A percentile compares a stretch with the other conserved stretches of the same genome.
Evolutionary conservation across 768 basidiomycete species (phyloP).

Genomic region (Lactarius tabidus): DNA sequence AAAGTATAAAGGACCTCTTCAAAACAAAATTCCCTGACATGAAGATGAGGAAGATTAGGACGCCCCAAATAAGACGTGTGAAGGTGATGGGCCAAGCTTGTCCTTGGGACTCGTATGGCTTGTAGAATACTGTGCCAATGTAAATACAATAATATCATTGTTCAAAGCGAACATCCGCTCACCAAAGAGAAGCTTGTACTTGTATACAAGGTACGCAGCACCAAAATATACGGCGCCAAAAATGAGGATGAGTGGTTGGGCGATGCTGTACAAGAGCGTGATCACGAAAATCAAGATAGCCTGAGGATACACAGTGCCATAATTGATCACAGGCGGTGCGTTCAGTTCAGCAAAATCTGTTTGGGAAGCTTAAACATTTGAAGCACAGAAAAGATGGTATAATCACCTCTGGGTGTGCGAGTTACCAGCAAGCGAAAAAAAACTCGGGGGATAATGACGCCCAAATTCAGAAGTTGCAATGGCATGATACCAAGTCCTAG

Average conservation of each 20-base stretch:
- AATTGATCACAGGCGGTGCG: constrained; percentile 97
- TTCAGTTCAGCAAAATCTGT: constrained; percentile 94
- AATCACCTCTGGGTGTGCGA: constrained; percentile 81
- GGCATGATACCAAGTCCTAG: constrained; percentile 92
- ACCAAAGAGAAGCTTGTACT: constrained; percentile 97
- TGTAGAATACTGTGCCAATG: constrained; percentile 80
- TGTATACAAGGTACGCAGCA: constrained; percentile 94
- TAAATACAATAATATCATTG: neutral
- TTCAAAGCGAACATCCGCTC: constrained; percentile 30
- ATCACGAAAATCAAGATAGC: constrained; percentile 95
- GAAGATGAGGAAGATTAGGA: constrained; percentile 90
- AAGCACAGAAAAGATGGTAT: neutral
- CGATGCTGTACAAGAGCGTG: constrained; percentile 91
- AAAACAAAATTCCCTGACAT: constrained; percentile 95
- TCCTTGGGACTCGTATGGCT: constrained; percentile 95
- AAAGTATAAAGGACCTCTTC: constrained; percentile 54
- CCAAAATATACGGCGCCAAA: constrained; percentile 98
- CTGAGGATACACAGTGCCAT: constrained; percentile 95
- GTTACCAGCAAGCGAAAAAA: constrained; percentile 75
- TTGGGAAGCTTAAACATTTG: constrained; percentile 7
- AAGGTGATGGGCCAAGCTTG: constrained; percentile 99
- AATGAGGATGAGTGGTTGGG: constrained; percentile 90
- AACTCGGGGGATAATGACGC: constrained; percentile 76
- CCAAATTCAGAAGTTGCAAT: constrained; percentile 87
- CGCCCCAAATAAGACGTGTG: constrained; percentile 85